These are phyloP conservation scores for Mucor racemosus DNA, from an alignment of 371 early-diverging fungal genomes.

Conservation along the genomic window DNA sequence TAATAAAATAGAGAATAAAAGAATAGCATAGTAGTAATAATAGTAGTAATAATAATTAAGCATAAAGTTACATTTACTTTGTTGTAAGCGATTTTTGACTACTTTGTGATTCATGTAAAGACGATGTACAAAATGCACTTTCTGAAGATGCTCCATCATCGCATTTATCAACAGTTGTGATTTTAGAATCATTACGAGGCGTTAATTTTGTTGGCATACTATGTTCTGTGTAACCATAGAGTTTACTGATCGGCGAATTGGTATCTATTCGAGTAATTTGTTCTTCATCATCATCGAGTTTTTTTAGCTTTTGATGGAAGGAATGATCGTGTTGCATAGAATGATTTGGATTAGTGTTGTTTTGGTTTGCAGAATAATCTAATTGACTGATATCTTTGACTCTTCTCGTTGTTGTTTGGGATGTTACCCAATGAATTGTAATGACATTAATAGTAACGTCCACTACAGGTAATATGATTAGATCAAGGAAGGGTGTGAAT, in stretches of 20 bases:
- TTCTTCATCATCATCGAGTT: neutral
- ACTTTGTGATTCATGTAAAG: constrained; percentile 20
- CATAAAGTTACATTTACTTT: neutral
- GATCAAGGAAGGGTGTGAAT: neutral
- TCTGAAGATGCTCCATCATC: constrained; percentile 7
- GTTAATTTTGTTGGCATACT: neutral
- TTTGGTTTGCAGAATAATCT: neutral
- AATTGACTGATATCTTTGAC: neutral
- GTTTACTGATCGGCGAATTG: neutral
- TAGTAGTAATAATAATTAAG: neutral
- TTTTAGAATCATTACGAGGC: neutral
- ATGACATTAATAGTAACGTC: constrained; percentile 63
- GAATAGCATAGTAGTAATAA: neutral
- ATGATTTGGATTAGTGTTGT: neutral
- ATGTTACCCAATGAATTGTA: constrained; percentile 62
- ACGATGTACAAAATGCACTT: neutral
- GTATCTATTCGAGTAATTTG: neutral
- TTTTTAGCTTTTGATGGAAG: neutral
- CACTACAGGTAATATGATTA: constrained; percentile 8
- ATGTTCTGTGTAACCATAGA: constrained; percentile 7
- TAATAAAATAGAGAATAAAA: neutral
- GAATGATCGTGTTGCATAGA: neutral
- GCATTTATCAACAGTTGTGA: neutral
- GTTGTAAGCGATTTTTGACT: constrained; percentile 14
- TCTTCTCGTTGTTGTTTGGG: neutral